Evolutionary conservation across 176 grass and related monocot species (phyloP), one percentile per base, ranked within the genome.

Genomic region (Aegilops bicornis): DNA sequence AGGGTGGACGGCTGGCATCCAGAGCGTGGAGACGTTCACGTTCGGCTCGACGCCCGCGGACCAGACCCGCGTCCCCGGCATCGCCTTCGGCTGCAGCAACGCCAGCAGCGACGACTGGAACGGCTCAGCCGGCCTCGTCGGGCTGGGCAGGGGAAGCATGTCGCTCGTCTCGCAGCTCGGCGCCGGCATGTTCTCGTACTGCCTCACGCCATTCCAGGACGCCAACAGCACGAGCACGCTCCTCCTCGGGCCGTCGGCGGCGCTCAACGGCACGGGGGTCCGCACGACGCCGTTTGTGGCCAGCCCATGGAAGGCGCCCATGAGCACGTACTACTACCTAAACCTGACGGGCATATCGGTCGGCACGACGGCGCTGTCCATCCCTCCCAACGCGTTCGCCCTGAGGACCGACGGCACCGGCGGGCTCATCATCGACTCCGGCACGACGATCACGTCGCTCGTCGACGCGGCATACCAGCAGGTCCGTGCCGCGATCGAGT

Each of bases 101-200:
- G 89, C 88, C 0, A 82, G 77, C 54, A 91, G 90, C 30, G 40
- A 85, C 62, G 84, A 74, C 72, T 85, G 80, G 67, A 78, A 64
- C 20, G 82, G 89, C 64, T 88, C 87, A 19, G 40, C 91, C 5
- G 94, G 91, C 7, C 78, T 96, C 15, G 94, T 96, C 76, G 94
- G 87, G 9, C 82, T 96, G 3, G 78, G 94, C 2, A 52, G 89
- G 79, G 91, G 91, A 11, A 0, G 0, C 48, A 79, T 96, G 15
- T 96, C 91, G 16, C 90, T 96, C 73, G 88, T 92, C 11, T 91
- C 94, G 3, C 94, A 96, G 80, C 87, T 93, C 65, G 92, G 80
- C 54, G 80, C 89, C 40, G 74, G 83, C 67, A 88, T 84, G 82
- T 96, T 96, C 35, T 96, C 94, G 39, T 96, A 93, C 86, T 96